Evolutionary conservation across 768 basidiomycete genomes (phyloP), one percentile per base, ranked within the genome.

Genomic region (Rhizopogon sp.): DNA sequence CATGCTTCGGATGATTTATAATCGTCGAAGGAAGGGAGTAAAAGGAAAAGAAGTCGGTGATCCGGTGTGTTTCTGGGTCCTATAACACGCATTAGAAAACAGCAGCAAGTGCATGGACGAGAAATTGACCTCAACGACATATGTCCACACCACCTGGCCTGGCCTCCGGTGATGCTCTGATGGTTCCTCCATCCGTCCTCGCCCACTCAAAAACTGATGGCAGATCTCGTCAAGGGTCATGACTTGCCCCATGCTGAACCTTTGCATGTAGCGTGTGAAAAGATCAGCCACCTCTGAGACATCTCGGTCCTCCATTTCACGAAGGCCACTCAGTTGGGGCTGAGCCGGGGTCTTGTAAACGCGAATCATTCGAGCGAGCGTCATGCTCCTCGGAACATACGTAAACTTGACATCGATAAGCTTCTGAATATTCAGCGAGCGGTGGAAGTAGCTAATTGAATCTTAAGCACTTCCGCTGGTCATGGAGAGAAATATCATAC

Each of bases 1-100:
- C 76, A 65, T 93, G 73, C 60, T 85, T 89, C n/a, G 76, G 58
- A 60, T 83, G 84, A 51, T 83, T 80, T 66, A 98, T 92, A 57
- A 98, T 85, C 1, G 93, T 90, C 5, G 96, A 98, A 0, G 97
- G 96, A 22, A 99, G 83, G 13, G 90, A 90, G 70, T 97, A 99
- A 76, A 98, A 96, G 8, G 96, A 95, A 72, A 98, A 88, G 66
- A 95, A 90, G 72, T 99, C 97, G 2, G 96, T 98, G 62, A 99
- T 87, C 58, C 80, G 79, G 56, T 88, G 83, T 3, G 88, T 88
- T 55, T 81, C 71, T 2, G 90, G 88, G 69, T 98, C 81, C 95
- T 98, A 58, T 22, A 39, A 22, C 35, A 31, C 55, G 31, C 44
- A 28, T 22, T n/a, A 50, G 37, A 51, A 52, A 41, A 58, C 25